Base-by-base conservation (phyloP, 192 early-diverging fungal genomes). In the Rhizoclosmatium sp. region DNA sequence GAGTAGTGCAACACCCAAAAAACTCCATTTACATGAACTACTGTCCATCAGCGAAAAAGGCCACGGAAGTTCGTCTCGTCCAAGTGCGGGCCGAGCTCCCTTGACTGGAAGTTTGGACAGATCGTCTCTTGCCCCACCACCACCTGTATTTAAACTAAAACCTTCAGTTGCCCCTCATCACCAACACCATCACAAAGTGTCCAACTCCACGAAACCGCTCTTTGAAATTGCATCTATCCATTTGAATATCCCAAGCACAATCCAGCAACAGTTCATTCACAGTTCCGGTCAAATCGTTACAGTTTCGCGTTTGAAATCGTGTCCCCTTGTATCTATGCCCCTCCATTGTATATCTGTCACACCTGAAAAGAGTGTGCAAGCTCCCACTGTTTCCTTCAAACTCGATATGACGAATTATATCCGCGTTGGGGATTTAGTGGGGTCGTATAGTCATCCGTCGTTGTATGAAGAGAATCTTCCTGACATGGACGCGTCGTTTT, bases 281-380 rank as follows among this genome's bases (percentile, higher is more conserved):
- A 12, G 39, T n/a, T 54, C 47, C 40, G 75, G 65, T 54, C 75
- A 67, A 76, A 76, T 76, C 49, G 65, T 76, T 19, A 76, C 75
- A 10, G 40, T 76, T 9, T 59, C 64, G 47, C 61, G 75, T 14
- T 66, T 76, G 47, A 65, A 49, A 62, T 44, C 72, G 3, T 45
- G 72, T 14, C 72, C 72, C 3, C 4, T 59, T 44, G 40, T 75
- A 42, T 62, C 56, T 39, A 60, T 75, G 59, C 16, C 72, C 7
- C 58, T 75, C 10, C 72, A 75, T 62, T 23, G 12, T 7, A 75
- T 64, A 1, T 19, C 45, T 41, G 72, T 75, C 14, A 5, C 46
- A 5, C 14, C 14, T 21, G 72, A 75, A 75, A 75, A 59, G n/a
- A 62, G 46, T 19, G 5, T 46, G 9, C 59, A 75, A 19, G 5